phyloP scores from a whole-genome alignment of 2,329 filamentous ascomycete genomes.

The Monosporascus sp. region DNA sequence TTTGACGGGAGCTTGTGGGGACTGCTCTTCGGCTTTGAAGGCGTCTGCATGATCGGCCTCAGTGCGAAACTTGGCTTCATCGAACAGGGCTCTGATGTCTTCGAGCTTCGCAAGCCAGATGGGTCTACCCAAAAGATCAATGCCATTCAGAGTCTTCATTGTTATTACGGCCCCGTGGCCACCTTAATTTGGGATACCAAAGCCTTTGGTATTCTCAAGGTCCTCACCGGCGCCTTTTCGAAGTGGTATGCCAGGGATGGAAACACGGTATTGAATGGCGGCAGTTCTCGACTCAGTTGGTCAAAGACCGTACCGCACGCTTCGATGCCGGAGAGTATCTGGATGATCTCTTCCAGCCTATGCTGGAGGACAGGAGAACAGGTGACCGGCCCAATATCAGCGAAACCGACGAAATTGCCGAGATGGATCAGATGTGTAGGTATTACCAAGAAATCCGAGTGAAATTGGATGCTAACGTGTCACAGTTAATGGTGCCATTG shows the following conservation, averaged over 20 bases:
- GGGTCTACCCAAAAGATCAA: background rate
- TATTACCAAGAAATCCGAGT: background rate
- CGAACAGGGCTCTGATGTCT: background rate
- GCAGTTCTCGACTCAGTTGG: background rate
- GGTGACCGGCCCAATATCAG: background rate
- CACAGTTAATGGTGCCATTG: background rate
- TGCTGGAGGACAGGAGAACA: background rate
- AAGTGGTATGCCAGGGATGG: background rate
- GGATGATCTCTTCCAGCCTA: background rate
- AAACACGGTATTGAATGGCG: background rate
- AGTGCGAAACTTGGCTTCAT: constrained; percentile 2
- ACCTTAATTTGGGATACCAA: background rate
- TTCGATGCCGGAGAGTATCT: constrained; percentile 1
- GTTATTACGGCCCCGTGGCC: background rate
- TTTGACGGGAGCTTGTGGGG: constrained; percentile 12
- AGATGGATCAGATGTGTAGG: constrained; percentile 1
- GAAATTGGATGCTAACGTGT: background rate
- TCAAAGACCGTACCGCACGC: background rate
- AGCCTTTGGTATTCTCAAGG: background rate
- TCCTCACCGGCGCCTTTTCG: background rate
- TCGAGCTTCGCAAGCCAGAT: background rate
- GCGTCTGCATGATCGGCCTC: constrained; percentile 1
- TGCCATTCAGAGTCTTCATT: background rate
- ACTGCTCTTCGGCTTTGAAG: constrained; percentile 7
- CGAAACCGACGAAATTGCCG: background rate